Base-by-base conservation (phyloP, 306 rosid genomes). In the Corylus americana region DNA sequence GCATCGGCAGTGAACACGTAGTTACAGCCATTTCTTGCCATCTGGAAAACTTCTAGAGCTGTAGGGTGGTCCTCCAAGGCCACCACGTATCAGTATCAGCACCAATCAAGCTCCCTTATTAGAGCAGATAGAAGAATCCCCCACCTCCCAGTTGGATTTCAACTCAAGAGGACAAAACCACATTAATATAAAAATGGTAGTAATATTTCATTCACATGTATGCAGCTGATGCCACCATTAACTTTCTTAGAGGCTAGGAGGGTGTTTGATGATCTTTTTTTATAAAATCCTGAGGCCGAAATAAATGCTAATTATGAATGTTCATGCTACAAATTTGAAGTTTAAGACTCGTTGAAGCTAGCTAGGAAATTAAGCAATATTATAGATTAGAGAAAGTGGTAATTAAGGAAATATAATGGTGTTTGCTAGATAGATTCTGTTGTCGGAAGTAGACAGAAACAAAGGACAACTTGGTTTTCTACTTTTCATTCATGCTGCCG, bases 21-120 rank as follows among this genome's bases (percentile, higher is more conserved):
- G 70, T 61, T 50, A 77, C 75, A 63, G 13, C 27, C 53, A 66
- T 54, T 9, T 48, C 59, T 45, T 74, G 59, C 74, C 78, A 80
- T 63, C 69, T 39, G 77, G 54, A 39, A 39, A 61, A 25, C 44
- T 11, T 7, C 37, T 44, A 3, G 14, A 57, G 37, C 22, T 29
- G 59, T 71, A 61, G 17, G 17, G 44, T 75, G 53, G 49, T 66
- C 71, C 48, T 18, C 49, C 2, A 13, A 35, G 47, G 11, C 14
- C 48, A 17, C 42, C n/a, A 22, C 64, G 10, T 58, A 25, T 8
- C 66, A 22, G 10, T 58, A 25, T 8, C 66, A 22, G 35, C 66
- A 20, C 16, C 37, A 59, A 22, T 59, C 37, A 59, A 58, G 22
- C 3, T 11, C 17, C 9, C 13, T 59, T 25, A 42, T 42, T 6